Evolutionary conservation across 495 filamentous ascomycete genomes (phyloP), one percentile per base, ranked within the genome.

Genomic region (Neurospora sp.): DNA sequence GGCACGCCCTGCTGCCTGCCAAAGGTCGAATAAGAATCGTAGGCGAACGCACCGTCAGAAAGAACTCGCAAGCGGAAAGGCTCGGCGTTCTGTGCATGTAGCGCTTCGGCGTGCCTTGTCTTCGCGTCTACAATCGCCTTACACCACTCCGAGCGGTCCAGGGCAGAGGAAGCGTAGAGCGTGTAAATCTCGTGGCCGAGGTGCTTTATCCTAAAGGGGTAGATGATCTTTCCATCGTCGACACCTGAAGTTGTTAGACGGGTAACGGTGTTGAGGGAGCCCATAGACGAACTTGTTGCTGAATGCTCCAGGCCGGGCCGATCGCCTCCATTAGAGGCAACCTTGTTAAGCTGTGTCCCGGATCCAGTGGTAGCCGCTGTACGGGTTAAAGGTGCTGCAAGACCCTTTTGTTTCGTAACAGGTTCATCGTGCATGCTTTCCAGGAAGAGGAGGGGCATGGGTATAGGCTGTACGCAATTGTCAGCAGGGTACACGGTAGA

Each of bases 161-260:
- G 86, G 3, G 90, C 87, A 1, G 88, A 90, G 38, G 90, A 87
- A 1, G 95, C 94, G 76, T 96, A 98, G 4, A 99, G 87, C 3
- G 91, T 96, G 80, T 97, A 98, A 6, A 89, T 87, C 72, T 94
- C 92, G 72, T 94, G 91, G 9, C 96, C 96, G n/a, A 99, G 88
- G 83, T 99, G 96, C 81, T 97, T 97, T 80, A 99, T 91, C 74
- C 90, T 91, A 88, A 99, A 98, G 5, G 96, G 96, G 79, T 93
- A 98, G 75, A 98, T 86, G 46, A 96, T 90, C 80, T 90, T 94
- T 74, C 95, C 93, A 76, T 90, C 90, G 39, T 85, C 84, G 3
- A 87, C 82, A 35, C 73, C 74, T 23, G 77, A 76, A 14, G 86
- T 84, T 10, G 80, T 83, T 14, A 88, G 81, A 11, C 87, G 84